Evolutionary conservation across 805 yeast species (phyloP).

Genomic region (Ogataea polymorpha): DNA sequence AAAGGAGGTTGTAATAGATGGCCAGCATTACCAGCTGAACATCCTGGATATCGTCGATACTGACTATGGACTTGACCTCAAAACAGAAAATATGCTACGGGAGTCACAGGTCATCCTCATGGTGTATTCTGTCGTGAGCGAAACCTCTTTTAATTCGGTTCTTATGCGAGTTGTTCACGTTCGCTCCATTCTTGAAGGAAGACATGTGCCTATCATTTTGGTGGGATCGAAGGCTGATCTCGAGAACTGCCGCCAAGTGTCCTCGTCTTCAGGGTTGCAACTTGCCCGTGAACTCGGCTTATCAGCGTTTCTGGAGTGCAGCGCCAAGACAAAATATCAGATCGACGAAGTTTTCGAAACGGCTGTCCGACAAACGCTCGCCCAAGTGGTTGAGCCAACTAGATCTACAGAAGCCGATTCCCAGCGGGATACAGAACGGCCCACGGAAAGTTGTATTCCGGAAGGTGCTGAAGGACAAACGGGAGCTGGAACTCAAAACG

Average conservation of each 20-base stretch:
- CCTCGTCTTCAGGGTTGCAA: conserved; percentile 36
- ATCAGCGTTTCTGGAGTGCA: conserved; percentile 60
- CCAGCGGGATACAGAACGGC: neutral
- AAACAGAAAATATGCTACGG: conserved; percentile 14
- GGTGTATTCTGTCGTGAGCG: conserved; percentile 49
- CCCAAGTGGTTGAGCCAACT: neutral
- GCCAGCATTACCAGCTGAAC: conserved; percentile 38
- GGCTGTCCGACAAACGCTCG: conserved; percentile 12
- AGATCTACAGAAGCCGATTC: neutral
- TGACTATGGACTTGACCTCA: conserved; percentile 42
- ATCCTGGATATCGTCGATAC: conserved; percentile 88
- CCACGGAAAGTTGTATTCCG: neutral
- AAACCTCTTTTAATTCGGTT: conserved; percentile 41
- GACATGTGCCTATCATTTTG: conserved; percentile 35
- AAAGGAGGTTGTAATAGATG: conserved; percentile 31
- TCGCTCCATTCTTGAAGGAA: conserved; percentile 51
- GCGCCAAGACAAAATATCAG: conserved; percentile 73
- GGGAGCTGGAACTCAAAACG: neutral
- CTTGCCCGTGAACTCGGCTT: conserved; percentile 24
- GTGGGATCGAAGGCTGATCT: conserved; percentile 80
- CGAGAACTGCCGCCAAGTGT: conserved; percentile 72
- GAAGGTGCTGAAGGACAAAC: neutral
- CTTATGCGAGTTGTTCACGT: conserved; percentile 55
- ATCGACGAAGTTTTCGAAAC: conserved; percentile 72
- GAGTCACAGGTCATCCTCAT: conserved; percentile 48